Conservation (phyloP, 2,329 filamentous ascomycete genomes). For the Ceratocystis ficicola region DNA sequence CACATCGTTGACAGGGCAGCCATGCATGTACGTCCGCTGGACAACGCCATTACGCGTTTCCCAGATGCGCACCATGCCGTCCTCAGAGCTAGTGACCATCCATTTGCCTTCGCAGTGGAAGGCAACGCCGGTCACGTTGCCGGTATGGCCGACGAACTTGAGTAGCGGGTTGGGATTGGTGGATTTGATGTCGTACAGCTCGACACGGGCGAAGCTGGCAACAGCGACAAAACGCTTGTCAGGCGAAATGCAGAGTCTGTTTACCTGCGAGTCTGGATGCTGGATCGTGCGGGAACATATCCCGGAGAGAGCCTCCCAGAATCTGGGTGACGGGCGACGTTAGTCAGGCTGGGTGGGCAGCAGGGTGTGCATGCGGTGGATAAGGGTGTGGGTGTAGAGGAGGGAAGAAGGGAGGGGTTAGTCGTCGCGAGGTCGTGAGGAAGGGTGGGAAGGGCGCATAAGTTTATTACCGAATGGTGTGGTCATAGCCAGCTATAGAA, state of each 20-base stretch:
- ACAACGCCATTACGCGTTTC: constrained; percentile 76
- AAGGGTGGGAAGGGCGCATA: background rate
- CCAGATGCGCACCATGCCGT: constrained; percentile 95
- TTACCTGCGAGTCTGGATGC: constrained; percentile 95
- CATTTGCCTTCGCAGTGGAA: constrained; percentile 99
- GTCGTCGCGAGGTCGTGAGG: background rate
- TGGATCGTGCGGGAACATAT: constrained; percentile 98
- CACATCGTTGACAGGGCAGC: constrained; percentile 84
- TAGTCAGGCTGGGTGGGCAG: background rate
- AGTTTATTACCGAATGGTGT: constrained; percentile 43
- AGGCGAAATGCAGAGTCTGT: constrained; percentile 93
- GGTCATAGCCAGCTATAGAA: constrained; percentile 45
- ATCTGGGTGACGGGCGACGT: constrained; percentile 40
- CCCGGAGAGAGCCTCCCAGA: constrained; percentile 96
- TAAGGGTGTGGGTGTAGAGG: background rate
- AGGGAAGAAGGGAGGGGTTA: background rate
- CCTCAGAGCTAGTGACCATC: constrained; percentile 98
- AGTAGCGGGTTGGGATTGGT: constrained; percentile 91
- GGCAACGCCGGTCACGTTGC: constrained; percentile 89
- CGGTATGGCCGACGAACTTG: constrained; percentile 90
- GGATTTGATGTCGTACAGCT: constrained; percentile 97
- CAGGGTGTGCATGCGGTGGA: background rate
- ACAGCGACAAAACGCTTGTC: constrained; percentile 93
- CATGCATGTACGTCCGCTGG: constrained; percentile 87
- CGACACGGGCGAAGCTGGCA: constrained; percentile 68